phyloP scores from a whole-genome alignment of 495 filamentous ascomycete genomes.

The Trichocladium uniseriatum region DNA sequence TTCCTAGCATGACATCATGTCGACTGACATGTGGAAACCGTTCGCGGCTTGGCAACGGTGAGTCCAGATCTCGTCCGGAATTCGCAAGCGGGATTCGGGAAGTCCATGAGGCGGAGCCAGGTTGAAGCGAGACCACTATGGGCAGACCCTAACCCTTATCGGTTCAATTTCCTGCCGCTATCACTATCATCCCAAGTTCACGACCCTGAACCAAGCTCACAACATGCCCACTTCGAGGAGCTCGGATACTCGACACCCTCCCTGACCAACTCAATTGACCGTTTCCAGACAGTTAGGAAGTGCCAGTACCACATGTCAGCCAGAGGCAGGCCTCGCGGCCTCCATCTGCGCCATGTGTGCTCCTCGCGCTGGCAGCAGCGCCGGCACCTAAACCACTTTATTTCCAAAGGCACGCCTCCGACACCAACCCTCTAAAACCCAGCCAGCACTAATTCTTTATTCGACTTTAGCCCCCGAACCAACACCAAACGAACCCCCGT shows the following conservation, averaged over 20 bases:
- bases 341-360: conserved; percentile 15
- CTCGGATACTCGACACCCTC: not conserved
- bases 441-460: too few relatives aligned
- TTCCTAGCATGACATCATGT: too few relatives aligned
- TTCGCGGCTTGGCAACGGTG: too few relatives aligned
- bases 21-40: too few relatives aligned
- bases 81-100: too few relatives aligned
- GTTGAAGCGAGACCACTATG: too few relatives aligned
- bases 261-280: conserved; percentile 9
- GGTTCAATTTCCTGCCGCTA: not conserved
- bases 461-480: not conserved
- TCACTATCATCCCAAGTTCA: not conserved
- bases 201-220: not conserved
- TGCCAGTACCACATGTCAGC: conserved; percentile 14
- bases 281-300: not conserved
- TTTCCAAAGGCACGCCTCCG: conserved; percentile 14
- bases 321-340: conserved; percentile 16
- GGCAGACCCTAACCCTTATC: conserved; percentile 11
- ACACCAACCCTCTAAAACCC: too few relatives aligned
- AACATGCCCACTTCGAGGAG: not conserved
- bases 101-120: too few relatives aligned
- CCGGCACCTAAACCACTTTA: conserved; percentile 25
- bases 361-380: conserved; percentile 14
- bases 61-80: too few relatives aligned
- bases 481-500: not conserved